Percentiles rank a stretch among this genome's conserved stretches.
phyloP scores from a whole-genome alignment of 2,329 filamentous ascomycete species.

The Hypomyces perniciosus region DNA sequence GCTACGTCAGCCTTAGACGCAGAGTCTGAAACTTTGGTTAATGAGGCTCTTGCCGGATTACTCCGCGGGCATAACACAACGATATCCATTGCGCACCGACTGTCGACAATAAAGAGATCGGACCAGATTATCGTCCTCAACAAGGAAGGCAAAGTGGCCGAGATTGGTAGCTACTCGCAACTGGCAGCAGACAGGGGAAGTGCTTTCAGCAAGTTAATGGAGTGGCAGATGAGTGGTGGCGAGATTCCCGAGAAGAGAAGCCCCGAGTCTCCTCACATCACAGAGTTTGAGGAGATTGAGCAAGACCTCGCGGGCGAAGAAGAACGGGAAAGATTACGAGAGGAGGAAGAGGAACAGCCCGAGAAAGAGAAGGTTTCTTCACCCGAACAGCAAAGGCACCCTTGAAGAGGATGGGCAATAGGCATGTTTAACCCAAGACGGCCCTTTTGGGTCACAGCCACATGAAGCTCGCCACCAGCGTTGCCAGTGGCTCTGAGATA shows the following conservation, averaged over 20 bases:
- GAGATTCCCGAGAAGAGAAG: constrained; percentile 47
- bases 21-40: constrained; percentile 94
- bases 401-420: background rate
- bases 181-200: constrained; percentile 68
- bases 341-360: constrained; percentile 25
- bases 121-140: constrained; percentile 92
- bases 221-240: constrained; percentile 93
- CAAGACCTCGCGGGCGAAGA: constrained; percentile 32
- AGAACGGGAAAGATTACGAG: constrained; percentile 14
- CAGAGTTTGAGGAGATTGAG: constrained; percentile 47
- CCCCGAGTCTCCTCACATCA: constrained; percentile 35
- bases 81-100: constrained; percentile 91
- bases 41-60: constrained; percentile 75
- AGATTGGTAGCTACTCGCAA: constrained; percentile 77
- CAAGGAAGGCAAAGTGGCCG: constrained; percentile 79
- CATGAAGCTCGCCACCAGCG: background rate
- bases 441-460: background rate
- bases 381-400: constrained; percentile 5
- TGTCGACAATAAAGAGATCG: constrained; percentile 93
- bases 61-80: constrained; percentile 88
- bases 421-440: background rate
- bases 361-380: constrained; percentile 2
- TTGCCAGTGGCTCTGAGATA: background rate
- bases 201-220: constrained; percentile 93
- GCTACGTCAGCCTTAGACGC: constrained; percentile 93